A percentile compares a stretch with the other conserved stretches of the same genome.
Evolutionary conservation across 495 filamentous ascomycete genomes (phyloP).

Genomic region (Xylaria palmicola): DNA sequence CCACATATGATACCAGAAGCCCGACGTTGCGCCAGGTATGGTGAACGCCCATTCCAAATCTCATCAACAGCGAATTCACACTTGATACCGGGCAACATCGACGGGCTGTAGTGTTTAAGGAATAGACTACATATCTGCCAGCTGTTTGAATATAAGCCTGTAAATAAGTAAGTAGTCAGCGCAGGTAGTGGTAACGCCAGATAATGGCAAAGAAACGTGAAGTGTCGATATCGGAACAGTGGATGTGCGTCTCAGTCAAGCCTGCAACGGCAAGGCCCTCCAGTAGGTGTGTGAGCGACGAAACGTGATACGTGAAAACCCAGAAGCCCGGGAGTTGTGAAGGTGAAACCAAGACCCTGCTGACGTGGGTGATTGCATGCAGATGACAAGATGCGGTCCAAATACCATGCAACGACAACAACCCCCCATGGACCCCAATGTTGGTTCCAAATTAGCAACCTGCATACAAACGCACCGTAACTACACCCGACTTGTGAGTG

Average conservation of each 20-base stretch:
- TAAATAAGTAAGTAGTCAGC: slow-evolving; percentile 42
- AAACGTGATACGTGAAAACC: slow-evolving; percentile 71
- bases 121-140: slow-evolving; percentile 50
- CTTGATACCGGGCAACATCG: slow-evolving; percentile 61
- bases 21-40: slow-evolving; percentile 57
- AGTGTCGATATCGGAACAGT: slow-evolving; percentile 51
- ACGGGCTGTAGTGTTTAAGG: slow-evolving; percentile 49
- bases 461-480: too few relatives aligned
- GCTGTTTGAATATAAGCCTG: slow-evolving; percentile 39
- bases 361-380: too few relatives aligned
- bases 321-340: slow-evolving; percentile 61
- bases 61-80: slow-evolving; percentile 58
- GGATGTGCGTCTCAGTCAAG: slow-evolving; percentile 50
- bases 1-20: slow-evolving; percentile 55
- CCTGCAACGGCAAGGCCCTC: slow-evolving; percentile 52
- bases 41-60: slow-evolving; percentile 55
- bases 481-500: too few relatives aligned
- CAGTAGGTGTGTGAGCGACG: slow-evolving; percentile 63
- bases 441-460: too few relatives aligned
- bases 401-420: too few relatives aligned
- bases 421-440: too few relatives aligned
- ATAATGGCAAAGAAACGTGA: slow-evolving; percentile 28
- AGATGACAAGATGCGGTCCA: too few relatives aligned
- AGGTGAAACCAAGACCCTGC: slow-evolving; percentile 52
- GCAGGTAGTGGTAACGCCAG: slow-evolving; percentile 51